These are phyloP conservation scores for Terana coerulea DNA, from an alignment of 768 basidiomycete species.

Conservation along the genomic window DNA sequence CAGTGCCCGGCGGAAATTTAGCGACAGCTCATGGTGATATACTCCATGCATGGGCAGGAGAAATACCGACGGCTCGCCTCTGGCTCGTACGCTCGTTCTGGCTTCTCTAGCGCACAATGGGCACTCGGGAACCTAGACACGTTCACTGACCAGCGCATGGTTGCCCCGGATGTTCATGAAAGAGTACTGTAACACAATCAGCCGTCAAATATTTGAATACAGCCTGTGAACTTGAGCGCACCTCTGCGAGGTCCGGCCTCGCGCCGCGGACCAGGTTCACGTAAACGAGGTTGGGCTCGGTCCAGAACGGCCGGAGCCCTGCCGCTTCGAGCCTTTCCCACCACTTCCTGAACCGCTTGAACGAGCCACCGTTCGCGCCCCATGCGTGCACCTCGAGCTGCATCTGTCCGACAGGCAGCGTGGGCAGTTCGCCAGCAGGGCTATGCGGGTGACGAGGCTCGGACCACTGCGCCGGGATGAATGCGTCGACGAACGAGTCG, in stretches of 20 bases:
- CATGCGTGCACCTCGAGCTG: constrained; percentile 60
- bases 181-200: constrained; percentile 35
- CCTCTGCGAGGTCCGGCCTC: constrained; percentile 36
- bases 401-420: constrained; percentile 65
- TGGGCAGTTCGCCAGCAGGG: constrained; percentile 28
- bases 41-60: too few relatives aligned
- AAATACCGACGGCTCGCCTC: too few relatives aligned
- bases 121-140: not conserved
- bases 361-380: constrained; percentile 26
- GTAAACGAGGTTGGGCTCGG: constrained; percentile 50
- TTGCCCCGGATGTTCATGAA: constrained; percentile 45
- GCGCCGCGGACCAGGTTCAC: constrained; percentile 33
- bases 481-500: constrained; percentile 41
- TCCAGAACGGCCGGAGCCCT: constrained; percentile 69
- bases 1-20: too few relatives aligned
- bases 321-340: constrained; percentile 65
- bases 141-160: constrained; percentile 33
- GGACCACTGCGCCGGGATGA: constrained; percentile 16
- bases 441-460: constrained; percentile 4
- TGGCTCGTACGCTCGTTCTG: too few relatives aligned
- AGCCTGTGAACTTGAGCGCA: constrained; percentile 14
- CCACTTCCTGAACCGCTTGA: constrained; percentile 53
- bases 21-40: too few relatives aligned
- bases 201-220: not conserved
- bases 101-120: too few relatives aligned